Evolutionary conservation across 768 basidiomycete species (phyloP).

Genomic region (Psilocybe cubensis): DNA sequence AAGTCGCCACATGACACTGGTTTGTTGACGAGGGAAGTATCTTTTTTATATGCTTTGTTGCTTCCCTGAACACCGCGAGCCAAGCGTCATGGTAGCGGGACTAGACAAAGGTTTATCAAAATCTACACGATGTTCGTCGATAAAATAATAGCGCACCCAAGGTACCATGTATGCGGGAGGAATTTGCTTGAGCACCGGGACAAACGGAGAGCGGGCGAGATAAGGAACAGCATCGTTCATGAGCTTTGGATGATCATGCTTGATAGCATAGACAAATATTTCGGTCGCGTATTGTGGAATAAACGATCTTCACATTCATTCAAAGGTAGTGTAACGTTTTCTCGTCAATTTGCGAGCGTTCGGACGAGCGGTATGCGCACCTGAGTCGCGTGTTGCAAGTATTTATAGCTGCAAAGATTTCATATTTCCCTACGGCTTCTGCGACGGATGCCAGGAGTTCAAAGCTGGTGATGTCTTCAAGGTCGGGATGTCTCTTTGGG

Average conservation of each 20-base stretch:
- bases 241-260: constrained; percentile 27
- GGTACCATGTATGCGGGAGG: constrained; percentile 24
- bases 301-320: background rate
- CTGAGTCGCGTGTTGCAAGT: constrained; percentile 17
- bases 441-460: constrained; percentile 15
- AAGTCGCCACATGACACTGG: background rate
- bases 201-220: constrained; percentile 20
- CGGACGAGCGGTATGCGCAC: background rate
- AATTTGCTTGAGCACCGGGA: constrained; percentile 18
- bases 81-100: constrained; percentile 15
- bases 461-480: constrained; percentile 19
- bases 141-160: constrained; percentile 22
- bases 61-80: background rate
- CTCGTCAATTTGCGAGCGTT: background rate
- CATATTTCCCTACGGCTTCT: constrained; percentile 24
- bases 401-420: constrained; percentile 25
- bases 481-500: constrained; percentile 25
- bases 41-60: background rate
- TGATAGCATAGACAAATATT: constrained; percentile 27
- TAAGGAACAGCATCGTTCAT: constrained; percentile 21
- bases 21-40: background rate
- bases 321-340: background rate
- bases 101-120: background rate
- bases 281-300: constrained; percentile 21
- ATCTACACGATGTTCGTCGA: background rate